Conservation (phyloP, 441 rosid genomes). For the Populus hybrid region DNA sequence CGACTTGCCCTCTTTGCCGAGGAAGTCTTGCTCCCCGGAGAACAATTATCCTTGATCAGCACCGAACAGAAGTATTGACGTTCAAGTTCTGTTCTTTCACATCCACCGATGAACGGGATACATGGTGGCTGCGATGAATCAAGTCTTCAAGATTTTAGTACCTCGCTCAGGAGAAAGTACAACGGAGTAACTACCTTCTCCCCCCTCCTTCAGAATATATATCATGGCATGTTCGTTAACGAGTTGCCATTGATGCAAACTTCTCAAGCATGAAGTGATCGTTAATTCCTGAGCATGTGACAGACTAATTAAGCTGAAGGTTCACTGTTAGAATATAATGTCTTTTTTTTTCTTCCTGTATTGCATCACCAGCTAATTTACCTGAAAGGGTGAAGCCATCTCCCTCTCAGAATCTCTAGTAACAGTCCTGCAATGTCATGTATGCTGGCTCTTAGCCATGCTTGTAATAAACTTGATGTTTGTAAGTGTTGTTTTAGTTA, state of each 20-base stretch:
- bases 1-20: constrained; percentile 33
- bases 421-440: too few relatives aligned
- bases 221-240: too few relatives aligned
- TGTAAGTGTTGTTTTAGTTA: too few relatives aligned
- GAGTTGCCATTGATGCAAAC: too few relatives aligned
- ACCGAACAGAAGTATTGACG: constrained; percentile 5
- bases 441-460: not conserved
- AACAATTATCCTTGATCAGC: not conserved
- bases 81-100: constrained; percentile 14
- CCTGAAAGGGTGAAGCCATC: too few relatives aligned
- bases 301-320: not conserved
- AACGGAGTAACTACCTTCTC: too few relatives aligned
- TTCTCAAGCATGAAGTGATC: not conserved
- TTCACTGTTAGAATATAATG: not conserved
- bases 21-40: not conserved
- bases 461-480: not conserved
- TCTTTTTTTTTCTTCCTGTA: too few relatives aligned
- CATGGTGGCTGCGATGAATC: constrained; percentile 25
- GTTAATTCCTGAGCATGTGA: not conserved
- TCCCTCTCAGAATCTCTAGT: too few relatives aligned
- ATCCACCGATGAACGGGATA: constrained; percentile 10
- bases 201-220: too few relatives aligned
- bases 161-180: too few relatives aligned
- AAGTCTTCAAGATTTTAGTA: too few relatives aligned
- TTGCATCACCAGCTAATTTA: too few relatives aligned